Evolutionary conservation across 2,329 filamentous ascomycete genomes (phyloP).

Genomic region (Emericellopsis atlantica): DNA sequence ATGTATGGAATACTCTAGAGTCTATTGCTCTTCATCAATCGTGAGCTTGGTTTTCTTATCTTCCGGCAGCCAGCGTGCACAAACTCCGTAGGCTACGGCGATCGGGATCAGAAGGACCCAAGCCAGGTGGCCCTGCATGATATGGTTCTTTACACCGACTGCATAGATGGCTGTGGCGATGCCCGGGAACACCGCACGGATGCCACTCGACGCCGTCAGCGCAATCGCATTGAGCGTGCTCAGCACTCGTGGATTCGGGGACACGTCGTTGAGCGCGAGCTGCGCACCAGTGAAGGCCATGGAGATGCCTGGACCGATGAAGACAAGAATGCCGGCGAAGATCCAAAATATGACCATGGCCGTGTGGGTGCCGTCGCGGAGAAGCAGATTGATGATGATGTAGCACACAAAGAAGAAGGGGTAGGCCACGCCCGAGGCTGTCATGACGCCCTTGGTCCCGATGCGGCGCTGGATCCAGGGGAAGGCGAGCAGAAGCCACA

Average conservation of each 20-base stretch:
- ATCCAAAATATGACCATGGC: conserved; percentile 43
- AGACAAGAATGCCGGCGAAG: conserved; percentile 21
- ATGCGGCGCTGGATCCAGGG: conserved; percentile 52
- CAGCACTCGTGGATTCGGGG: conserved; percentile 49
- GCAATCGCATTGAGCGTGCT: conserved; percentile 56
- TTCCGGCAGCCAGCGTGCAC: conserved; percentile 13
- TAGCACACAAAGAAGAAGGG: conserved; percentile 50
- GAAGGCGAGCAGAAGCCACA: conserved; percentile 61
- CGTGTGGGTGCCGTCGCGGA: conserved; percentile 20
- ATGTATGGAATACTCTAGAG: background rate
- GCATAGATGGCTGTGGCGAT: conserved; percentile 58
- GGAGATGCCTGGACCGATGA: conserved; percentile 46
- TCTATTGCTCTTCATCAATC: background rate
- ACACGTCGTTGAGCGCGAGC: conserved; percentile 62
- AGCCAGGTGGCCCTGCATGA: conserved; percentile 44
- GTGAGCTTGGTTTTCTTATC: conserved; percentile 7
- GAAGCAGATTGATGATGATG: conserved; percentile 40
- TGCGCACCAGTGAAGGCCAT: conserved; percentile 64
- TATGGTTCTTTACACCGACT: conserved; percentile 46
- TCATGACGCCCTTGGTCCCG: conserved; percentile 55
- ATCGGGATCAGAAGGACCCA: conserved; percentile 20
- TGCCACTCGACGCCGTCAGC: conserved; percentile 45
- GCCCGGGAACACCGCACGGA: conserved; percentile 55
- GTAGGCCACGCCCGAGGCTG: conserved; percentile 39
- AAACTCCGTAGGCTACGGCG: conserved; percentile 12